Evolutionary conservation across 768 basidiomycete genomes (phyloP), one percentile per base, ranked within the genome.

Genomic region (Pleurotus ostreatus): DNA sequence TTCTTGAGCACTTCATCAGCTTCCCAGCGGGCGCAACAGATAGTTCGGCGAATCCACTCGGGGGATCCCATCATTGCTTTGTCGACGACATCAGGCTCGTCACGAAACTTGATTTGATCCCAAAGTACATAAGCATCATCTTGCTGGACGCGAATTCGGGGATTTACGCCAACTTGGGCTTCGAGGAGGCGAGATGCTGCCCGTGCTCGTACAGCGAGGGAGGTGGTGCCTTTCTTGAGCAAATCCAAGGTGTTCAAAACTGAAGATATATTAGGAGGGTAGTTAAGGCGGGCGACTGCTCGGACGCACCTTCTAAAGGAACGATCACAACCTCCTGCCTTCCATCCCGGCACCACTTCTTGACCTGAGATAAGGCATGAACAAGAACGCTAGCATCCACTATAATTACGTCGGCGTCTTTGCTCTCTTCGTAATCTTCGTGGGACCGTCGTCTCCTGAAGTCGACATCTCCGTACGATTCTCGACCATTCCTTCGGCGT

Each of bases 221-320:
- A 72, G 22, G 79, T 88, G 0, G 86, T 84, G 1, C 94, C 94
- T 67, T 96, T 97, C 80, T 97, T 97, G 65, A 96, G 81, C 1
- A 95, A 74, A 66, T 97, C 94, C 2, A 97, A 79, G 0, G 94
- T 95, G 64, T 94, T 95, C 23, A 97, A 78, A 7, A 89, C 94
- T 96, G 66, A 13, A 26, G 5, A 40, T 16, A 12, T 16, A 0
- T 8, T 15, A 46, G 23, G 53, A 13, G 55, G 38, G 22, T 39
- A 58, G 44, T 25, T 39, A 18, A 57, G 45, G 16, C 54, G 34
- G 37, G 26, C 4, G 26, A 26, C 18, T 30, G 56, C 15, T 9
- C 25, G 30, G 34, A 74, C 80, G 49, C 59, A 94, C 94, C 92
- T 82, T 97, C 94, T 23, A 94, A 82, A 5, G 94, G 94, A 45